These are phyloP conservation scores for Mallotus japonicus DNA, from an alignment of 441 rosid species.

Conservation along the genomic window DNA sequence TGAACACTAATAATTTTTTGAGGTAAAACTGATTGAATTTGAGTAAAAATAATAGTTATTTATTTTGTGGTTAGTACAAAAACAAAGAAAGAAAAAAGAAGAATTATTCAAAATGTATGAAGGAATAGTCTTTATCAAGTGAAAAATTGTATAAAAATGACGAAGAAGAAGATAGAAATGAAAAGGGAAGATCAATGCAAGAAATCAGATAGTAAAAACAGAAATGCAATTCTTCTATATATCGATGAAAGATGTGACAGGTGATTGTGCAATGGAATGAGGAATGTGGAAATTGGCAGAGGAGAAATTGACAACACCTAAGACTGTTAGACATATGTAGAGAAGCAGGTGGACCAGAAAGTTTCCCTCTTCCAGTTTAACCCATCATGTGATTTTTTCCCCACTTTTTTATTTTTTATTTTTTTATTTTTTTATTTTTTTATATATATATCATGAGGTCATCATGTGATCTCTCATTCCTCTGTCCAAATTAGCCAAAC, in stretches of 20 bases:
- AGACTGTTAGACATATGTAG: constrained; percentile 29
- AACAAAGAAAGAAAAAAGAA: no score
- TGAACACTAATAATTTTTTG: no score
- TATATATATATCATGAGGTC: constrained; percentile 36
- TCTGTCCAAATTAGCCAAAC: not conserved
- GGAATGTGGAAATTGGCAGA: constrained; percentile 26
- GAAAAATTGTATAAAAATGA: not conserved
- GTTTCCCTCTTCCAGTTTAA: constrained; percentile 19
- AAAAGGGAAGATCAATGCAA: not conserved
- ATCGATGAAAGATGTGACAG: constrained; percentile 18
- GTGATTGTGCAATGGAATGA: constrained; percentile 28
- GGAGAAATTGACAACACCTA: constrained; percentile 36
- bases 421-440: constrained; percentile 8
- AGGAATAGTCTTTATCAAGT: constrained; percentile 19
- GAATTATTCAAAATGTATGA: not conserved
- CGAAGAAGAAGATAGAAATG: not conserved
- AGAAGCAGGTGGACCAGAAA: constrained; percentile 33
- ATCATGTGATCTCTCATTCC: constrained; percentile 31
- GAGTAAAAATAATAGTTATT: no score
- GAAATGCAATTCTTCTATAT: not conserved
- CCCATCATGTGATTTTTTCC: constrained; percentile 25
- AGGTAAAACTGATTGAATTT: no score
- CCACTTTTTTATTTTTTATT: not conserved
- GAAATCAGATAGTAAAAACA: not conserved
- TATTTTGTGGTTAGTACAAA: no score